Evolutionary conservation across 2,329 filamentous ascomycete species (phyloP).

Genomic region (Diaporthe eres): DNA sequence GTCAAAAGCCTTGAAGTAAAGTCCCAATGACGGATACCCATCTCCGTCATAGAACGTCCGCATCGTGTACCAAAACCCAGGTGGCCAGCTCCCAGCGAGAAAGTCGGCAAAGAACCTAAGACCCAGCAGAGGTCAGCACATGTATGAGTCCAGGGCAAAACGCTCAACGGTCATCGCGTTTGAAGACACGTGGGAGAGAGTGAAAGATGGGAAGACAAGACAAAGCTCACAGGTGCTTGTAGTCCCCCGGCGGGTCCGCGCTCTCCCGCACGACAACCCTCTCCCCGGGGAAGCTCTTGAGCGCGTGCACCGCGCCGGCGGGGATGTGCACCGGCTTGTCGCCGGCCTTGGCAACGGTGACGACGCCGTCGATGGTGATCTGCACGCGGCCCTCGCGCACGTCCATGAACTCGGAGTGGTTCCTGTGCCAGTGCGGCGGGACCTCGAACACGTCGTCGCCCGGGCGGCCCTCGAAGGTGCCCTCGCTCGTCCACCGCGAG

Average conservation of each 20-base stretch:
- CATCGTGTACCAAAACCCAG: slow-evolving; percentile 32
- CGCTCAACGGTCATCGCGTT: no score
- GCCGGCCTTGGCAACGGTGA: not conserved
- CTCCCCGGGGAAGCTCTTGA: slow-evolving; percentile 28
- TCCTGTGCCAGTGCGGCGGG: slow-evolving; percentile 33
- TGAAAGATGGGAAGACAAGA: no score
- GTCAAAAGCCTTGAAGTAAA: slow-evolving; percentile 33
- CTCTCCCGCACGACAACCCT: slow-evolving; percentile 25
- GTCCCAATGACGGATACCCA: slow-evolving; percentile 12
- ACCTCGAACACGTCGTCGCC: slow-evolving; percentile 5
- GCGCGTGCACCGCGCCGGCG: not conserved
- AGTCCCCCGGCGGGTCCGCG: slow-evolving; percentile 30
- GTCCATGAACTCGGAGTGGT: slow-evolving; percentile 16
- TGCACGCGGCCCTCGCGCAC: slow-evolving; percentile 27
- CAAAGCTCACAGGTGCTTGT: slow-evolving; percentile 27
- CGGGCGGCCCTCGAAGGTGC: not conserved
- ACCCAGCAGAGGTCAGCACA: not conserved
- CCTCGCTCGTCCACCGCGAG: slow-evolving; percentile 18
- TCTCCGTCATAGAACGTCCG: slow-evolving; percentile 30
- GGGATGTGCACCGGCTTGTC: slow-evolving; percentile 18
- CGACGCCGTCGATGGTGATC: slow-evolving; percentile 20
- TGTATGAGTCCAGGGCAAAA: no score
- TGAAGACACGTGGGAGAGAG: not conserved
- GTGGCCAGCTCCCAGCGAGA: not conserved
- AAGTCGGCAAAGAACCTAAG: slow-evolving; percentile 35